These are phyloP conservation scores for Schizochytrium sp. DNA, from an alignment of 108 stramenopile species.

Conservation along the genomic window DNA sequence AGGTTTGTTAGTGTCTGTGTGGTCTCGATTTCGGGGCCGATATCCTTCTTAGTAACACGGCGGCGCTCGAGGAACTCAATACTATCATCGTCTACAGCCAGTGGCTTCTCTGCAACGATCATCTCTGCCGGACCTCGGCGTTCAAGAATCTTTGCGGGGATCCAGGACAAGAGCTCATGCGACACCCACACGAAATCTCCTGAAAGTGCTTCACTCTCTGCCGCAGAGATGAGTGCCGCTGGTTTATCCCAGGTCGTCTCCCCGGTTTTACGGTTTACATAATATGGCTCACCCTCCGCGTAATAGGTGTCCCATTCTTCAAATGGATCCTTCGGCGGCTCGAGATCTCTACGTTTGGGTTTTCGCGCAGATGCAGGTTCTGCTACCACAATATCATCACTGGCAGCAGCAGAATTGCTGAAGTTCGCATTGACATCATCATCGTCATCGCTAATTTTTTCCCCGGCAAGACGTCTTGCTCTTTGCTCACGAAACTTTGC, in stretches of 20 bases:
- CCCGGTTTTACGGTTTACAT: slow-evolving; percentile 45
- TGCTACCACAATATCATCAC: not conserved
- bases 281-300: slow-evolving; percentile 53
- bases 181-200: slow-evolving; percentile 58
- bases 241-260: slow-evolving; percentile 60
- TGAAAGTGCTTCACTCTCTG: slow-evolving; percentile 16
- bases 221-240: slow-evolving; percentile 19
- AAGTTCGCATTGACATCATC: not conserved
- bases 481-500: slow-evolving; percentile 46
- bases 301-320: slow-evolving; percentile 56
- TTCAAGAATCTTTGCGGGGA: slow-evolving; percentile 42
- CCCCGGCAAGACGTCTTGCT: not conserved
- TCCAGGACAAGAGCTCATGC: slow-evolving; percentile 27
- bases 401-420: not conserved
- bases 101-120: not conserved
- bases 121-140: slow-evolving; percentile 19
- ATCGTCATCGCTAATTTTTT: not conserved
- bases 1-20: slow-evolving; percentile 43
- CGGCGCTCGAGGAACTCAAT: not conserved
- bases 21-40: slow-evolving; percentile 59
- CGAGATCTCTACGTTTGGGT: slow-evolving; percentile 7
- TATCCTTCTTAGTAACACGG: slow-evolving; percentile 32
- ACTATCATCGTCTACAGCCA: not conserved
- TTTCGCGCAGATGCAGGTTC: not conserved
- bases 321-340: slow-evolving; percentile 37